phyloP scores from a whole-genome alignment of 1,139 yeast genomes.

The Diutina siamensis region DNA sequence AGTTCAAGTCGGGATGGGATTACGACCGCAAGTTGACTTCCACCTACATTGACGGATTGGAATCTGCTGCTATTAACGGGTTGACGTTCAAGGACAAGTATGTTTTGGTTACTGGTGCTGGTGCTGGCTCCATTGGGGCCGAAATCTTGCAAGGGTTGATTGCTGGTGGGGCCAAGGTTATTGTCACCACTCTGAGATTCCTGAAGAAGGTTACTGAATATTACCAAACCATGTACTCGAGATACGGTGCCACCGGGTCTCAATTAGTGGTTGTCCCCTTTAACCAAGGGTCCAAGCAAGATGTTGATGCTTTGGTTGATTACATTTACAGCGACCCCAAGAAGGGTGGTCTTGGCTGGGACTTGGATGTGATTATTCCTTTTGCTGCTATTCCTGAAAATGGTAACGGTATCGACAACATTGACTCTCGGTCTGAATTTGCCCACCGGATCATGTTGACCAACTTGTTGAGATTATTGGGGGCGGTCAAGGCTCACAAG shows the following conservation, averaged over 20 bases:
- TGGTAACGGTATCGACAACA: conserved; percentile 87
- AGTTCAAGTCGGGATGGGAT: conserved; percentile 68
- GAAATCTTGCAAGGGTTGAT: conserved; percentile 90
- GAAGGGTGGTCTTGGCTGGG: conserved; percentile 96
- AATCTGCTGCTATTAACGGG: conserved; percentile 88
- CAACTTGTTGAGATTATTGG: conserved; percentile 83
- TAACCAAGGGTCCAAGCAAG: conserved; percentile 95
- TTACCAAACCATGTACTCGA: conserved; percentile 87
- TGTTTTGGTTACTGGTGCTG: conserved; percentile 94
- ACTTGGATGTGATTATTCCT: conserved; percentile 89
- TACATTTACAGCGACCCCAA: conserved; percentile 62
- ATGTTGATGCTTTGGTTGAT: conserved; percentile 74
- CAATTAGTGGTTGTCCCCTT: conserved; percentile 92
- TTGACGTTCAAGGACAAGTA: conserved; percentile 79
- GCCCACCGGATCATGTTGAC: conserved; percentile 99
- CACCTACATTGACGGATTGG: conserved; percentile 77
- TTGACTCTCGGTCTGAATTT: conserved; percentile 90
- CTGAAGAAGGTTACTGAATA: conserved; percentile 90
- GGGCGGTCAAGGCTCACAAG: conserved; percentile 80
- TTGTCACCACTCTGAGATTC: conserved; percentile 93
- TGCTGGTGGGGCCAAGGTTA: conserved; percentile 95
- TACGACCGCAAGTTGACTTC: conserved; percentile 75
- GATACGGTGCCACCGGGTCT: conserved; percentile 87
- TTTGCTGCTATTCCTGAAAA: conserved; percentile 98
- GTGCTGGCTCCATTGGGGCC: conserved; percentile 98